Conservation (phyloP, 1,284 basidiomycete genomes). For the Uromyces viciae-fabae region DNA sequence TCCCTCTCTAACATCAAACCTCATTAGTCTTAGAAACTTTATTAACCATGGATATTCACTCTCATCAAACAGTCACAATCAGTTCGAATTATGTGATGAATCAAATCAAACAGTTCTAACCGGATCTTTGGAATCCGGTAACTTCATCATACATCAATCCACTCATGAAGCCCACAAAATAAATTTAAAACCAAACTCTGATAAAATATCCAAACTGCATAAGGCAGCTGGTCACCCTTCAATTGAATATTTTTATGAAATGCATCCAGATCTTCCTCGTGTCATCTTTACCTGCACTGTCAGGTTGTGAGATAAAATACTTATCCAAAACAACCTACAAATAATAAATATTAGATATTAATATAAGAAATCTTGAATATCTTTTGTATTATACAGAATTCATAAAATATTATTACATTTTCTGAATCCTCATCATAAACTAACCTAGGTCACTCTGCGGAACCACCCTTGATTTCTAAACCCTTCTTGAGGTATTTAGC, state of each 20-base stretch:
- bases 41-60: neutral
- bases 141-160: neutral
- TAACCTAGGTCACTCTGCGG: too few relatives aligned
- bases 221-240: conserved; percentile 10
- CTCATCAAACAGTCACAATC: neutral
- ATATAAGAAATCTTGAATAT: too few relatives aligned
- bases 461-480: too few relatives aligned
- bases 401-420: too few relatives aligned
- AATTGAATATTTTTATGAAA: neutral
- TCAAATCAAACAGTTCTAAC: neutral
- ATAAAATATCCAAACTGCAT: neutral
- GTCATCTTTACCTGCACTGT: conserved; percentile 14
- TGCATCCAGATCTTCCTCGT: neutral
- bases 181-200: neutral
- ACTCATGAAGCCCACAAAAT: neutral
- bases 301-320: too few relatives aligned
- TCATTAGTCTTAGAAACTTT: neutral
- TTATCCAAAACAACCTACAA: too few relatives aligned
- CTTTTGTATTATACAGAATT: too few relatives aligned
- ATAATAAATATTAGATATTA: too few relatives aligned
- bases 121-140: neutral
- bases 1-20: conserved; percentile 1
- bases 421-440: too few relatives aligned
- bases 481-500: too few relatives aligned
- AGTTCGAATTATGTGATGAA: neutral